Evolutionary conservation across 345 rosid species (phyloP).

Genomic region (Populus pruinosa): DNA sequence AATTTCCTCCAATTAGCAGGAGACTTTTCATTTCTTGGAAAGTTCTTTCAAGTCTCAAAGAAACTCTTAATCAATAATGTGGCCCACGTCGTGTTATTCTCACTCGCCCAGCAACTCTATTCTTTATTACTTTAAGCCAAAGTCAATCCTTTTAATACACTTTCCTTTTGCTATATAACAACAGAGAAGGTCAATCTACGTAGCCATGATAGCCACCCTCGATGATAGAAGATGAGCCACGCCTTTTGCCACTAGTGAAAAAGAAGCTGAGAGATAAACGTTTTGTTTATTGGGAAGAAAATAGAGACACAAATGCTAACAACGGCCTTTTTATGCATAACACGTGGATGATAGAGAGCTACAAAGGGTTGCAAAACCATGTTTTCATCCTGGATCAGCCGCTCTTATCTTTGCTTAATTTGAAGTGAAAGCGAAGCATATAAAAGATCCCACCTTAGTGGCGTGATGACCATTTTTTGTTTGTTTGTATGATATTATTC

Average conservation of each 20-base stretch:
- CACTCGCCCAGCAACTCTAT: constrained; percentile 1
- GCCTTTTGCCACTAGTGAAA: constrained; percentile 10
- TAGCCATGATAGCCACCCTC: constrained; percentile 3
- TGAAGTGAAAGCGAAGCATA: constrained; percentile 25
- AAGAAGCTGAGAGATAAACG: background rate
- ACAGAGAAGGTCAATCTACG: constrained; percentile 7
- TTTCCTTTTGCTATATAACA: background rate
- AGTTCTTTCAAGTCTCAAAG: too few species aligned
- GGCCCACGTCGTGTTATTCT: constrained; percentile 22
- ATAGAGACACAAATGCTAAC: background rate
- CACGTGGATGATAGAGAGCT: constrained; percentile 24
- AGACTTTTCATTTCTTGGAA: too few species aligned
- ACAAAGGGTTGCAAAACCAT: constrained; percentile 2
- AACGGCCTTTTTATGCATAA: background rate
- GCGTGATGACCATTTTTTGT: constrained; percentile 21
- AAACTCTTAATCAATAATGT: background rate
- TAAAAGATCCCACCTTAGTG: constrained; percentile 19
- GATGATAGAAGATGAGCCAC: constrained; percentile 27
- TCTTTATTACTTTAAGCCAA: background rate
- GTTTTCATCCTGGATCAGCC: background rate
- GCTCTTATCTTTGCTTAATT: constrained; percentile 13
- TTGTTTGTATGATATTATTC: background rate
- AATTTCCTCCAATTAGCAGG: too few species aligned
- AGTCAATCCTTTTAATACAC: constrained; percentile 7
- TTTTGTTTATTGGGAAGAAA: constrained; percentile 7